These are phyloP conservation scores for Copromyces sp. DNA, from an alignment of 495 filamentous ascomycete species.

Conservation along the genomic window DNA sequence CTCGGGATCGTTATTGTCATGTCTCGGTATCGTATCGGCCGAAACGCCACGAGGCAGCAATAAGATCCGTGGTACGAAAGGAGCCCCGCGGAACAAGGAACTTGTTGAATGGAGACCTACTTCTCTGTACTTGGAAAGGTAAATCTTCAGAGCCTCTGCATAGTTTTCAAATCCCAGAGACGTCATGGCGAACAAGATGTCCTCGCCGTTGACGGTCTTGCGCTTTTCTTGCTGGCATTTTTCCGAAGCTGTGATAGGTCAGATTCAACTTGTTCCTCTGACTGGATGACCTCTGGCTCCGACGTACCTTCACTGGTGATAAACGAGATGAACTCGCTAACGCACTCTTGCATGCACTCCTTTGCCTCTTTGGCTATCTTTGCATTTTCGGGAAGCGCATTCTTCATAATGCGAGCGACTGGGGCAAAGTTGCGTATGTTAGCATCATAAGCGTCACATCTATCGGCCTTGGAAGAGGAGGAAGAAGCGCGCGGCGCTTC, in stretches of 20 bases:
- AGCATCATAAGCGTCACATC: constrained; percentile 58
- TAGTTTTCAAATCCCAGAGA: constrained; percentile 99
- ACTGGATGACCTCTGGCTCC: constrained; percentile 16
- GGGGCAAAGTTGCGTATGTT: constrained; percentile 78
- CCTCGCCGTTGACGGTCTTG: constrained; percentile 97
- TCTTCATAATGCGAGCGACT: constrained; percentile 99
- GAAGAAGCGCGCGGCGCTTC: constrained; percentile 30
- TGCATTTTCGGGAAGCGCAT: constrained; percentile 90
- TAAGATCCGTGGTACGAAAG: background rate
- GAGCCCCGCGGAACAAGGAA: background rate
- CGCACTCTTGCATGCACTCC: constrained; percentile 99
- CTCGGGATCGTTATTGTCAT: background rate
- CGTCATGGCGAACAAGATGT: constrained; percentile 98
- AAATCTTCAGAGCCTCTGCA: constrained; percentile 93
- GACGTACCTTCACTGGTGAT: constrained; percentile 90
- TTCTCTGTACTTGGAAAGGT: constrained; percentile 94
- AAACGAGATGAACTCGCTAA: constrained; percentile 99
- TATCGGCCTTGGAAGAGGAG: constrained; percentile 34
- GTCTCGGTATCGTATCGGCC: background rate
- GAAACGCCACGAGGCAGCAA: background rate
- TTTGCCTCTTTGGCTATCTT: constrained; percentile 99
- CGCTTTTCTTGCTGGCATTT: constrained; percentile 99
- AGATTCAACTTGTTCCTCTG: constrained; percentile 9
- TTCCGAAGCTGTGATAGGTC: constrained; percentile 67
- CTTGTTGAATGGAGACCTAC: constrained; percentile 47